Conservation (phyloP, 306 rosid genomes). For the Sicyos baderoa region DNA sequence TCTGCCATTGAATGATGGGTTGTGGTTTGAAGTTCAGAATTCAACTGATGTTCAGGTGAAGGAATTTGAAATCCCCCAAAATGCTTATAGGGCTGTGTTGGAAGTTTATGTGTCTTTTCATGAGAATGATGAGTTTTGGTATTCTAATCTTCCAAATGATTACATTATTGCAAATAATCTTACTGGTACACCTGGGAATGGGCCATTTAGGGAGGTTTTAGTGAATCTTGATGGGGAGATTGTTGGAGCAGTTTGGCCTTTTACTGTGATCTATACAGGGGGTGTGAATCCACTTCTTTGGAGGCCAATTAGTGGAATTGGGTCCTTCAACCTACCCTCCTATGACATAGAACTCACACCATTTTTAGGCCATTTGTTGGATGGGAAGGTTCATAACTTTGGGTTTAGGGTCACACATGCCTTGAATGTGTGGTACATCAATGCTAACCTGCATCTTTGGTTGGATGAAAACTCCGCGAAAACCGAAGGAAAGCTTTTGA, state of each 20-base stretch:
- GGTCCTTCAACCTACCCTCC: slow-evolving; percentile 77
- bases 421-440: slow-evolving; percentile 74
- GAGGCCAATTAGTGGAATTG: slow-evolving; percentile 85
- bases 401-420: slow-evolving; percentile 77
- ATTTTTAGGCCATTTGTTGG: slow-evolving; percentile 49
- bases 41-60: slow-evolving; percentile 39
- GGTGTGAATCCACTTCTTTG: slow-evolving; percentile 83
- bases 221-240: slow-evolving; percentile 49
- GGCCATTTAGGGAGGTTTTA: slow-evolving; percentile 83
- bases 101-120: slow-evolving; percentile 90
- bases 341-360: slow-evolving; percentile 89
- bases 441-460: slow-evolving; percentile 92
- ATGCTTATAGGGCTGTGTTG: slow-evolving; percentile 73
- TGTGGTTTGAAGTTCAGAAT: slow-evolving; percentile 63
- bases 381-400: slow-evolving; percentile 51
- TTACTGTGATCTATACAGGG: slow-evolving; percentile 81
- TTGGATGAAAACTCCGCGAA: slow-evolving; percentile 45
- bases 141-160: slow-evolving; percentile 51
- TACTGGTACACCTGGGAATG: slow-evolving; percentile 52
- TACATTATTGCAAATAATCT: slow-evolving; percentile 54
- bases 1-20: slow-evolving; percentile 57
- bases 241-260: slow-evolving; percentile 81
- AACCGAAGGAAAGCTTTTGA: slow-evolving; percentile 48
- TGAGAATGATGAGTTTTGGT: slow-evolving; percentile 90
- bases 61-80: slow-evolving; percentile 54